A percentile compares a stretch with the other conserved stretches of the same genome.
These are phyloP conservation scores for Trypanosoma conorhini DNA, from an alignment of 208 protist genomes.

Conservation along the genomic window DNA sequence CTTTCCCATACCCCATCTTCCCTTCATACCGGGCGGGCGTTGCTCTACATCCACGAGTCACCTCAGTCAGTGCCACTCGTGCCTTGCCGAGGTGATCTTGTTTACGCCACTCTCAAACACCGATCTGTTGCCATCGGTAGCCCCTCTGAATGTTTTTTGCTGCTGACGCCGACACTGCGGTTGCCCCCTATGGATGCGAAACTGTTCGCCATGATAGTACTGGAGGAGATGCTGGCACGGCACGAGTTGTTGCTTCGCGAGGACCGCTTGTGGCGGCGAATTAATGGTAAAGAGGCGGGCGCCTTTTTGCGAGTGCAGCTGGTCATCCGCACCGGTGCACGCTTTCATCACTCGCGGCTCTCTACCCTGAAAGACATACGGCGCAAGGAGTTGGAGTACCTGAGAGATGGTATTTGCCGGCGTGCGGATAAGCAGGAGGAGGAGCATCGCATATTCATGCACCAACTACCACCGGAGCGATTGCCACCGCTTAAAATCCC, in stretches of 20 bases:
- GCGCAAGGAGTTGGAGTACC: constrained; percentile 3
- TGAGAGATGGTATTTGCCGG: constrained; percentile 7
- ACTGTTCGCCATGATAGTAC: not conserved
- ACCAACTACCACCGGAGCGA: not conserved
- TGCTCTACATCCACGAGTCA: constrained; percentile 19
- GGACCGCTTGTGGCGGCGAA: constrained; percentile 10
- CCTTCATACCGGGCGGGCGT: not conserved
- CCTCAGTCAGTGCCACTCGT: not conserved
- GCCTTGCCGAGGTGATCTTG: constrained; percentile 19
- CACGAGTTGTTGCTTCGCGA: constrained; percentile 16
- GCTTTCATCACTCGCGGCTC: constrained; percentile 5
- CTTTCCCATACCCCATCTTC: not conserved
- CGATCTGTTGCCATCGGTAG: not conserved
- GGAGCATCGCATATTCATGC: constrained; percentile 27
- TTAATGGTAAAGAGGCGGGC: constrained; percentile 29
- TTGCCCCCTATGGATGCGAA: not conserved
- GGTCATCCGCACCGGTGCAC: not conserved
- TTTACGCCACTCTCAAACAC: constrained; percentile 21
- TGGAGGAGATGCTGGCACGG: constrained; percentile 36
- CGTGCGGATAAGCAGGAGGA: not conserved
- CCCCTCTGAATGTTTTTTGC: not conserved
- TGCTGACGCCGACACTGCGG: not conserved
- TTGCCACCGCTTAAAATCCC: constrained; percentile 15
- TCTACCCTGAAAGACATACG: constrained; percentile 7
- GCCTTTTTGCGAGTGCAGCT: constrained; percentile 20